A percentile compares a stretch with the other conserved stretches of the same genome.
These are phyloP conservation scores for Fusarium falciforme DNA, from an alignment of 2,329 filamentous ascomycete genomes.

Conservation along the genomic window DNA sequence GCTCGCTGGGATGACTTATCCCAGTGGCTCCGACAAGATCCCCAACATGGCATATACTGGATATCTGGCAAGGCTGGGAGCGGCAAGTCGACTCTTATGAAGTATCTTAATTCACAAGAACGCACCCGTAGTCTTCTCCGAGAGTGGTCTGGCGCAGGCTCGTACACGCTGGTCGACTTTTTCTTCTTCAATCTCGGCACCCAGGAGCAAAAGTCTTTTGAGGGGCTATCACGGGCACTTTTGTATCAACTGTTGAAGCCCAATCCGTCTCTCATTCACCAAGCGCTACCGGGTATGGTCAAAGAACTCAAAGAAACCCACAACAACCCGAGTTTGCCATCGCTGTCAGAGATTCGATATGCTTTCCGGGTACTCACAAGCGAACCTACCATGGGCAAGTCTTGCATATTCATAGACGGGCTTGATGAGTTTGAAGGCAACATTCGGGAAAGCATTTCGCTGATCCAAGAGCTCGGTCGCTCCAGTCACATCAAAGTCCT, in stretches of 20 bases:
- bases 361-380: neutral
- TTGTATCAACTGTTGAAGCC: neutral
- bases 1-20: neutral
- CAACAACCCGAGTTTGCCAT: neutral
- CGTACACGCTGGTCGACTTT: neutral
- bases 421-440: neutral
- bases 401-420: neutral
- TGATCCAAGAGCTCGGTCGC: neutral
- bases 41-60: neutral
- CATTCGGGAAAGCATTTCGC: neutral
- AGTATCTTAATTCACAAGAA: neutral
- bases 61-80: neutral
- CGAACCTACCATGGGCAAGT: neutral
- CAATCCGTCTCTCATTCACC: neutral
- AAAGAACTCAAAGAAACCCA: neutral
- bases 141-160: neutral
- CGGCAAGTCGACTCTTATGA: neutral
- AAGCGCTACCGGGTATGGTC: neutral
- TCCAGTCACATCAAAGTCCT: neutral
- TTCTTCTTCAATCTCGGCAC: neutral
- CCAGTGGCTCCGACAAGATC: neutral
- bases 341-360: neutral
- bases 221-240: neutral
- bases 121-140: neutral
- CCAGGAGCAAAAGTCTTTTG: neutral